Evolutionary conservation across 202 grass and related monocot species (phyloP).

Genomic region (Carex sylvatica): DNA sequence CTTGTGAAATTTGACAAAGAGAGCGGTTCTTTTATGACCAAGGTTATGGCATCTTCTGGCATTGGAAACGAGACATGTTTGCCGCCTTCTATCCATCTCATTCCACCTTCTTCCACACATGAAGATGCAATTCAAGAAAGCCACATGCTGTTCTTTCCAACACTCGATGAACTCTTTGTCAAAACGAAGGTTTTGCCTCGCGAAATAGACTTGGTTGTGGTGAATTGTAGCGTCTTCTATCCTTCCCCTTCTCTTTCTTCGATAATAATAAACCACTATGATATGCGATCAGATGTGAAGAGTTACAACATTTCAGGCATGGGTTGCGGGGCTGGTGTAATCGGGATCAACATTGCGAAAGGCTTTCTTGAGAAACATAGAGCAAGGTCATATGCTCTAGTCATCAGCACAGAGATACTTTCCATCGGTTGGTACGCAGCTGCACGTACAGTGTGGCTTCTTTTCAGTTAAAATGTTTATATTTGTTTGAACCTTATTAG

Average conservation of each 20-base stretch:
- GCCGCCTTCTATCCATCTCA: slow-evolving; percentile 42
- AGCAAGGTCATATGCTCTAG: slow-evolving; percentile 34
- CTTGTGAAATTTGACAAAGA: slow-evolving; percentile 49
- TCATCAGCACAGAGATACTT: slow-evolving; percentile 62
- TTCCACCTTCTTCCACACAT: slow-evolving; percentile 43
- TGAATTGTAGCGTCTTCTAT: slow-evolving; percentile 73
- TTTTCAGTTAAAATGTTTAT: background rate
- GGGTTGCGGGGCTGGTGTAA: slow-evolving; percentile 51
- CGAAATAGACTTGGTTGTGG: slow-evolving; percentile 42
- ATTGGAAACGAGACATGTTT: slow-evolving; percentile 82
- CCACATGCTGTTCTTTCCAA: slow-evolving; percentile 42
- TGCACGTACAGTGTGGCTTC: no score
- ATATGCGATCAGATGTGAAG: slow-evolving; percentile 47
- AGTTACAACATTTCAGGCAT: slow-evolving; percentile 64
- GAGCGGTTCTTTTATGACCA: slow-evolving; percentile 65
- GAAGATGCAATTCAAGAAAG: slow-evolving; percentile 40
- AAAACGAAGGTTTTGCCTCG: slow-evolving; percentile 37
- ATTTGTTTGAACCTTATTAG: background rate
- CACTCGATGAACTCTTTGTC: slow-evolving; percentile 59
- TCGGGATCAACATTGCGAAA: slow-evolving; percentile 45
- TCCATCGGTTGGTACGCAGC: slow-evolving; percentile 42
- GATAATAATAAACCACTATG: slow-evolving; percentile 42
- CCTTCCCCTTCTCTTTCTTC: slow-evolving; percentile 52
- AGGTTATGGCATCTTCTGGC: slow-evolving; percentile 35
- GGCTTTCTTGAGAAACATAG: slow-evolving; percentile 20